Evolutionary conservation across 495 filamentous ascomycete species (phyloP).

Genomic region (Lophiotrema nucula): DNA sequence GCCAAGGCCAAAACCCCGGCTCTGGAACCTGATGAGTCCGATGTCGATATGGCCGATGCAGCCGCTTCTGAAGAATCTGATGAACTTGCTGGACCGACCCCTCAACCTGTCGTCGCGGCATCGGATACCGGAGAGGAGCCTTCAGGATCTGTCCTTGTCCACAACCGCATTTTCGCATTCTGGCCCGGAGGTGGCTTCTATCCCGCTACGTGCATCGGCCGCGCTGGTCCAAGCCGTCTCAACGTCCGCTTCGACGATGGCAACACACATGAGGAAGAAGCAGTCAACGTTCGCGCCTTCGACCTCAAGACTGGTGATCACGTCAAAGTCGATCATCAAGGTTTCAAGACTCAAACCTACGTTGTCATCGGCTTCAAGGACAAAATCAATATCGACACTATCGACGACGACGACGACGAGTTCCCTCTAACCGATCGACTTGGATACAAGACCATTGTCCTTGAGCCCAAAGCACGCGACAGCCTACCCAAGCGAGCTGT

Average conservation of each 20-base stretch:
- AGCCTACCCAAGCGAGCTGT: slow-evolving; percentile 27
- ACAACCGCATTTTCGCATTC: slow-evolving; percentile 43
- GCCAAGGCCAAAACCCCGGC: neutral
- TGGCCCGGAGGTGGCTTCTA: slow-evolving; percentile 43
- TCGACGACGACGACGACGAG: slow-evolving; percentile 9
- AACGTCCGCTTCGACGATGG: slow-evolving; percentile 46
- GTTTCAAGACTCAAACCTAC: slow-evolving; percentile 41
- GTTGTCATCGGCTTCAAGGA: slow-evolving; percentile 42
- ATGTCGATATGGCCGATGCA: slow-evolving; percentile 6
- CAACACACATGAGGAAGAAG: slow-evolving; percentile 32
- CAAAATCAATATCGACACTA: slow-evolving; percentile 20
- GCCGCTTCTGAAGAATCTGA: neutral
- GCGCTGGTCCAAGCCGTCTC: slow-evolving; percentile 8
- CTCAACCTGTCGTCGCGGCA: neutral
- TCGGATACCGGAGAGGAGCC: slow-evolving; percentile 4
- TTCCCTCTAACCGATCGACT: slow-evolving; percentile 37
- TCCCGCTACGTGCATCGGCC: slow-evolving; percentile 43
- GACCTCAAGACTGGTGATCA: slow-evolving; percentile 42
- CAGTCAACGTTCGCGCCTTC: slow-evolving; percentile 32
- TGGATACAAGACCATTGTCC: slow-evolving; percentile 36
- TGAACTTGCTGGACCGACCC: slow-evolving; percentile 6
- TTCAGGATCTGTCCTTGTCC: slow-evolving; percentile 9
- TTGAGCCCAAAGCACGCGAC: slow-evolving; percentile 36
- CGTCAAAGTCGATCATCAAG: slow-evolving; percentile 43
- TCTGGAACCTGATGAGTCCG: neutral